Percentiles rank a stretch among this genome's conserved stretches.
These are phyloP conservation scores for Verticillium longisporum DNA, from an alignment of 2,329 filamentous ascomycete genomes.

Conservation along the genomic window DNA sequence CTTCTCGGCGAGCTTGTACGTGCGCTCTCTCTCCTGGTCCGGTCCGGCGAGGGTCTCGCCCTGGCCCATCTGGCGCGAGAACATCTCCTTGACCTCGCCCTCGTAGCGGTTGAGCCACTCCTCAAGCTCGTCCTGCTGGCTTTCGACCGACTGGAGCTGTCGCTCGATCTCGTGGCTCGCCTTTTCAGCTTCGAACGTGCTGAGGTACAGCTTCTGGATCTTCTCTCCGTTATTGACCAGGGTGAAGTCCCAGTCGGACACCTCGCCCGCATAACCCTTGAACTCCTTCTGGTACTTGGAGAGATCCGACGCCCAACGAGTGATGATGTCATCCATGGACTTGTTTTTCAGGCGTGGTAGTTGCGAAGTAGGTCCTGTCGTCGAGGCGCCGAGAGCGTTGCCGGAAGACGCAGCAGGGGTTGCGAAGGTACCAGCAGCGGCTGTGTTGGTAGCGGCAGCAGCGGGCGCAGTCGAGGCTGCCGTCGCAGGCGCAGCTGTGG, in stretches of 20 bases:
- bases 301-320: conserved; percentile 89
- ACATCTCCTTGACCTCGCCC: conserved; percentile 82
- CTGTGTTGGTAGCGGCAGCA: conserved; percentile 17
- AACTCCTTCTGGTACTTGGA: conserved; percentile 97
- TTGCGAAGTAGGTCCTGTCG: conserved; percentile 72
- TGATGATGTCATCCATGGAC: conserved; percentile 98
- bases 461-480: conserved; percentile 23
- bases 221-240: conserved; percentile 92
- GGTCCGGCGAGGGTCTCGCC: conserved; percentile 75
- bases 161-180: conserved; percentile 91
- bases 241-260: conserved; percentile 85
- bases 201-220: conserved; percentile 86
- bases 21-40: conserved; percentile 91
- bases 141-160: conserved; percentile 82
- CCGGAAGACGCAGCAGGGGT: conserved; percentile 22
- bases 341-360: conserved; percentile 94
- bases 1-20: conserved; percentile 93
- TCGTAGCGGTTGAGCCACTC: conserved; percentile 89
- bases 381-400: conserved; percentile 60
- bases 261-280: conserved; percentile 79
- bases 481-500: conserved; percentile 17
- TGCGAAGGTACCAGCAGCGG: conserved; percentile 20
- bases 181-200: conserved; percentile 88
- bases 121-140: conserved; percentile 88
- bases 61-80: conserved; percentile 69